Evolutionary conservation across 208 protist genomes (phyloP).

Genomic region (Acanthamoeba castellanii): DNA sequence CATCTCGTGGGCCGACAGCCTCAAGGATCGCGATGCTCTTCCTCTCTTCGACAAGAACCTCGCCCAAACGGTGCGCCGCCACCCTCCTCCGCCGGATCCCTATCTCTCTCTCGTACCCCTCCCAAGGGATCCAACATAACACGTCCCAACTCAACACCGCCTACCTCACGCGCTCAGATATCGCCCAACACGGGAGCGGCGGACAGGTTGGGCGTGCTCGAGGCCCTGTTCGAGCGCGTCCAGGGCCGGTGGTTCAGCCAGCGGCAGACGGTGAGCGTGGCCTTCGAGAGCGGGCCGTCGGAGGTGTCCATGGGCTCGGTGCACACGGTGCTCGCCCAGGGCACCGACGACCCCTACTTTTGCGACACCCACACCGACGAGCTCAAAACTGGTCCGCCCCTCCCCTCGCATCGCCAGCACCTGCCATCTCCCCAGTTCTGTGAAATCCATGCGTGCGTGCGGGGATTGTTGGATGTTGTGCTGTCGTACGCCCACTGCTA

Average conservation of each 20-base stretch:
- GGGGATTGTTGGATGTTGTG: too few species aligned
- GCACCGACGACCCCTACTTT: neutral
- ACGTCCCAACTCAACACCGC: too few species aligned
- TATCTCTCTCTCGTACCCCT: too few species aligned
- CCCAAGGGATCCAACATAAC: too few species aligned
- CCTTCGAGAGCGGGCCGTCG: conserved; percentile 26
- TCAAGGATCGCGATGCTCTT: neutral
- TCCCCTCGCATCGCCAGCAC: too few species aligned
- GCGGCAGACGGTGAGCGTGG: conserved; percentile 21
- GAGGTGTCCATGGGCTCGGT: conserved; percentile 14
- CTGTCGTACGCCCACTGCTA: too few species aligned
- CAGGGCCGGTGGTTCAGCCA: conserved; percentile 71
- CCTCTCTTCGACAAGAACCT: conserved; percentile 8
- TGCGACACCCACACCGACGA: conserved; percentile 69
- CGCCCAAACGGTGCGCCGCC: neutral
- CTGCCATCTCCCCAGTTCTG: too few species aligned
- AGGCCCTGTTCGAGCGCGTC: conserved; percentile 23
- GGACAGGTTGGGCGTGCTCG: neutral
- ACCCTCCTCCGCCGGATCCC: too few species aligned
- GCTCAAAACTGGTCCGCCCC: neutral
- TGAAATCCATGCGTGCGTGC: too few species aligned
- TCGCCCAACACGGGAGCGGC: conserved; percentile 52
- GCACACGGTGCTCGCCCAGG: conserved; percentile 26
- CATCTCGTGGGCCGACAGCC: conserved; percentile 23
- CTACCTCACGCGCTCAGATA: neutral